phyloP scores from a whole-genome alignment of 805 yeast species.

The Komagataella mondaviorum region DNA sequence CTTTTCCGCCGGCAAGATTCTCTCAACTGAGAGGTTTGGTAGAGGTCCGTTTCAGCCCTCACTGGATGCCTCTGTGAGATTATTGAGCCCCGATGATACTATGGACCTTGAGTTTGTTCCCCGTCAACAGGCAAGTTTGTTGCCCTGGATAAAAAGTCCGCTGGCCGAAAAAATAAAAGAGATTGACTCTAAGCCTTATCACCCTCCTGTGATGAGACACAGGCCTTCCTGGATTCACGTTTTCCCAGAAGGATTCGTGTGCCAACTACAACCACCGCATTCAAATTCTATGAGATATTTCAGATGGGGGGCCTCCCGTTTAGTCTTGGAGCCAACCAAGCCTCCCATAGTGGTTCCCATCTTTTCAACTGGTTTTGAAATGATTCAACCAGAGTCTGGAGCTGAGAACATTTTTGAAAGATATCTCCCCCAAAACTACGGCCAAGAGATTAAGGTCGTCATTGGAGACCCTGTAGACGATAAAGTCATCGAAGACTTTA shows the following conservation, averaged over 20 bases:
- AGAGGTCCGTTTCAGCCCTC: constrained; percentile 88
- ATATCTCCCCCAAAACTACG: constrained; percentile 47
- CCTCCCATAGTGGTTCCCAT: constrained; percentile 85
- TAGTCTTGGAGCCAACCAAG: constrained; percentile 68
- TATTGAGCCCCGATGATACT: constrained; percentile 70
- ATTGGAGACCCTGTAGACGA: constrained; percentile 67
- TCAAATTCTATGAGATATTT: constrained; percentile 85
- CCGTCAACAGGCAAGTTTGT: neutral
- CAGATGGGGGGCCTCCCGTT: constrained; percentile 87
- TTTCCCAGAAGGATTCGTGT: constrained; percentile 90
- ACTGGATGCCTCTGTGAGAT: constrained; percentile 71
- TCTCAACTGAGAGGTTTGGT: constrained; percentile 81
- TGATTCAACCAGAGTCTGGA: constrained; percentile 67
- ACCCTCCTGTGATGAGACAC: constrained; percentile 44
- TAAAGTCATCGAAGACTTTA: constrained; percentile 37
- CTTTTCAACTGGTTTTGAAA: constrained; percentile 75
- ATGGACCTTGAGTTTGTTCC: constrained; percentile 23
- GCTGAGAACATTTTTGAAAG: constrained; percentile 42
- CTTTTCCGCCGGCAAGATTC: constrained; percentile 81
- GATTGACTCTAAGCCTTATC: constrained; percentile 17
- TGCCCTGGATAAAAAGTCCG: constrained; percentile 16
- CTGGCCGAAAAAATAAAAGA: constrained; percentile 6
- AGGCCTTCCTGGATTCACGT: constrained; percentile 85
- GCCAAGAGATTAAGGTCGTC: constrained; percentile 52
- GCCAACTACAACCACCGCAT: constrained; percentile 71